These are phyloP conservation scores for Chimonanthus salicifolius DNA, from an alignment of 164 flowering plant species.

Conservation along the genomic window DNA sequence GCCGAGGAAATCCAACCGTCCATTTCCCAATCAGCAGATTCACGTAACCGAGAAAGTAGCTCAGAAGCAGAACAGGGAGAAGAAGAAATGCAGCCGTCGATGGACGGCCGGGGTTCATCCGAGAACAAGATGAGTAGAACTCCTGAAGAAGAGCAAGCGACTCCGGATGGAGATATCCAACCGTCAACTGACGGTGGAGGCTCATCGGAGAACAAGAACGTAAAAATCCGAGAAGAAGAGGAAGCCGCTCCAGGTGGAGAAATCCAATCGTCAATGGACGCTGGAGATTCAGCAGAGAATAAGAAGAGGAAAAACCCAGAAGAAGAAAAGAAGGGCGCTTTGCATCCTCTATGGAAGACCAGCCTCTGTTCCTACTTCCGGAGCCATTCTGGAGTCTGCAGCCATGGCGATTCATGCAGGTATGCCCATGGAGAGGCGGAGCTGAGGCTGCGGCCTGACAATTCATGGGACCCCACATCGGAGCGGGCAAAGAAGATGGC, in stretches of 20 bases:
- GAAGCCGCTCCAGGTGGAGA: constrained; percentile 5
- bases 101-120: not conserved
- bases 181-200: constrained; percentile 3
- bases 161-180: constrained; percentile 6
- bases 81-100: constrained; percentile 9
- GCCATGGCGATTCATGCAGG: constrained; percentile 73
- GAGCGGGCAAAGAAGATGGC: constrained; percentile 67
- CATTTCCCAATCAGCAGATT: constrained; percentile 6
- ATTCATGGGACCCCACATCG: constrained; percentile 95
- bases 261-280: constrained; percentile 3
- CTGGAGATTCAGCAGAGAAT: constrained; percentile 9
- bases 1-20: constrained; percentile 3
- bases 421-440: constrained; percentile 89
- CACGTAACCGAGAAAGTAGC: not conserved
- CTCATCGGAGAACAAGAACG: constrained; percentile 14
- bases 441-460: constrained; percentile 68
- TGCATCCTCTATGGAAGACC: constrained; percentile 68
- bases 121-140: constrained; percentile 21
- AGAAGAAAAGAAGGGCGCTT: constrained; percentile 4
- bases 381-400: constrained; percentile 42
- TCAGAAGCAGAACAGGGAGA: constrained; percentile 1
- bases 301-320: constrained; percentile 20
- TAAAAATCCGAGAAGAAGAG: constrained; percentile 9
- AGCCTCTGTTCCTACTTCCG: constrained; percentile 86
- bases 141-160: constrained; percentile 5